phyloP scores from a whole-genome alignment of 345 rosid genomes.

The Pugionium dolabratum region DNA sequence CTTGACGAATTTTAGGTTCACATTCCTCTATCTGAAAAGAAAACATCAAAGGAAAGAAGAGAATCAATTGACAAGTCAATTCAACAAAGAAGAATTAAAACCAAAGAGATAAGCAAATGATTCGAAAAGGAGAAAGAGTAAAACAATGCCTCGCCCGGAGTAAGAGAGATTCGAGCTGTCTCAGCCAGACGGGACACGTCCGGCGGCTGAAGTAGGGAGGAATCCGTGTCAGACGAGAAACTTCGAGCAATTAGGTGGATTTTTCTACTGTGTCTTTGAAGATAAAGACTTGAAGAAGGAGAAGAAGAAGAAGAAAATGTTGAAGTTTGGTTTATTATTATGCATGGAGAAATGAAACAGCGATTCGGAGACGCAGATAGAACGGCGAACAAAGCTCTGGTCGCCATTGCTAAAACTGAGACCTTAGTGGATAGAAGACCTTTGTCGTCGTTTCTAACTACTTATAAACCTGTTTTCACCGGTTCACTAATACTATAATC shows the following conservation, averaged over 20 bases:
- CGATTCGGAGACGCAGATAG: conserved; percentile 19
- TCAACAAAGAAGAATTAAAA: neutral
- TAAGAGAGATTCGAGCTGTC: conserved; percentile 80
- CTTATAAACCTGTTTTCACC: neutral
- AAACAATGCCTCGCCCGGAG: conserved; percentile 56
- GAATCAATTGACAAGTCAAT: neutral
- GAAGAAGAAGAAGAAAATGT: neutral
- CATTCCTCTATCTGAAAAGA: conserved; percentile 58
- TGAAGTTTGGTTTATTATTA: neutral
- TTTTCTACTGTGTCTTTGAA: conserved; percentile 18
- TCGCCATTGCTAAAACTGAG: conserved; percentile 35
- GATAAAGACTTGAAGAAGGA: conserved; percentile 5
- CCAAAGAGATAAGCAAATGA: neutral
- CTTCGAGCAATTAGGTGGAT: conserved; percentile 17
- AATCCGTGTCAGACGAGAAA: conserved; percentile 41
- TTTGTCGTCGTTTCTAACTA: neutral
- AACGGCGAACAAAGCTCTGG: conserved; percentile 40
- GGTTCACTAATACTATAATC: neutral
- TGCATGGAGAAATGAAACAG: neutral
- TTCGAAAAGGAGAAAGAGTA: neutral
- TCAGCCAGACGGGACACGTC: conserved; percentile 69
- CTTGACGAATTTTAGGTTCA: conserved; percentile 70
- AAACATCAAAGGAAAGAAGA: neutral
- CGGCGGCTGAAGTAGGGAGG: conserved; percentile 63
- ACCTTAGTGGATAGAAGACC: neutral